Percentiles rank a stretch among this genome's conserved stretches.
These are phyloP conservation scores for Microsporum audouinii DNA, from an alignment of 2,329 filamentous ascomycete genomes.

Conservation along the genomic window DNA sequence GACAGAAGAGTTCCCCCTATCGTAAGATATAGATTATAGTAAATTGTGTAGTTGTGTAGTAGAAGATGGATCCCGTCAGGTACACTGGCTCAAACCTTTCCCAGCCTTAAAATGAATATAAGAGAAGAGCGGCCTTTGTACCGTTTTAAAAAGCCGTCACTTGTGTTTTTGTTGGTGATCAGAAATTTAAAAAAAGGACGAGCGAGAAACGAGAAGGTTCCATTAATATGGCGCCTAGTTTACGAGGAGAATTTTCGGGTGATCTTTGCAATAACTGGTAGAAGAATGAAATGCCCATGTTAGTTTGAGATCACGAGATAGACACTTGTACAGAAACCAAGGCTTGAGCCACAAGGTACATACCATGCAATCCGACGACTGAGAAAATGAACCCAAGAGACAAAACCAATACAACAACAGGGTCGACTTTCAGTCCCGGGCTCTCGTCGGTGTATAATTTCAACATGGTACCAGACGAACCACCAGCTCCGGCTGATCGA, in stretches of 20 bases:
- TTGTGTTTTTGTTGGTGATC: not conserved
- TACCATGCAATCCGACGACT: conserved; percentile 95
- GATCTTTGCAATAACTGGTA: conserved; percentile 81
- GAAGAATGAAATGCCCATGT: conserved; percentile 1
- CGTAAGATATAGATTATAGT: not conserved
- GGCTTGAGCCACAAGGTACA: conserved; percentile 28
- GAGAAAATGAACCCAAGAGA: conserved; percentile 98
- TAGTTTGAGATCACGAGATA: not conserved
- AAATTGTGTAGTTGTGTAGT: not conserved
- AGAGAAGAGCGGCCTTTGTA: not conserved
- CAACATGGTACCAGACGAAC: conserved; percentile 96
- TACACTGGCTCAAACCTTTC: not conserved
- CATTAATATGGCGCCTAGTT: conserved; percentile 1
- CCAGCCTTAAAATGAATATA: not conserved
- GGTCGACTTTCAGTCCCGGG: conserved; percentile 92
- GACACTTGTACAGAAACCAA: not conserved
- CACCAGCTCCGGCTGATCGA: conserved; percentile 82
- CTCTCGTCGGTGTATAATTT: conserved; percentile 98
- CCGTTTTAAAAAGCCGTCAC: not conserved
- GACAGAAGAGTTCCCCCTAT: not conserved
- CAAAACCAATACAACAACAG: conserved; percentile 90
- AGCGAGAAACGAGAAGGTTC: not conserved
- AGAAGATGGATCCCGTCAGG: not conserved
- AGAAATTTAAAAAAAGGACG: not conserved
- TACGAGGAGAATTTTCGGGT: conserved; percentile 65